Conservation (phyloP, 202 grass and related monocot species). For the Sporobolus alterniflorus region DNA sequence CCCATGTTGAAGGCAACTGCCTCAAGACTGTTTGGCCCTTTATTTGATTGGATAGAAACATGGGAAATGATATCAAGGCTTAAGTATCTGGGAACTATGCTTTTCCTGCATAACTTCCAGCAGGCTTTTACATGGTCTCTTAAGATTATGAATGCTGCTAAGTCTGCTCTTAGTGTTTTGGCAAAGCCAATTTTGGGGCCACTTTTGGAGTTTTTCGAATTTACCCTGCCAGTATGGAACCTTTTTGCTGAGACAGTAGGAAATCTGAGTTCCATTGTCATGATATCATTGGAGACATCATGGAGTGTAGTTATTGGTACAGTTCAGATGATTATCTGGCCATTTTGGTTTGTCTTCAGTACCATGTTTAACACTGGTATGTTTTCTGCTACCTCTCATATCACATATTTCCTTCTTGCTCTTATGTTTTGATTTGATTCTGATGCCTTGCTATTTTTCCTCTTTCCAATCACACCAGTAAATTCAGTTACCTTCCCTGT, state of each 20-base stretch:
- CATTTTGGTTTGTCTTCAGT: conserved; percentile 69
- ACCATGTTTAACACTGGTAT: conserved; percentile 57
- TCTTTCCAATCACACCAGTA: conserved; percentile 50
- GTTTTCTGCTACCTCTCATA: conserved; percentile 16
- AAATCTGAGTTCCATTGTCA: conserved; percentile 57
- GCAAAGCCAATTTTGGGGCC: conserved; percentile 68
- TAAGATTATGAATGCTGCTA: conserved; percentile 62
- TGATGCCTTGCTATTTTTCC: conserved; percentile 26
- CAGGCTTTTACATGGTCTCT: conserved; percentile 80
- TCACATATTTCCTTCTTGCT: conserved; percentile 8
- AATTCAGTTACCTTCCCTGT: conserved; percentile 73
- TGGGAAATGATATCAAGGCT: conserved; percentile 98
- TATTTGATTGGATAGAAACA: conserved; percentile 97
- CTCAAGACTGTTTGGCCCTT: conserved; percentile 90
- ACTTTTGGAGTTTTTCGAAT: conserved; percentile 72
- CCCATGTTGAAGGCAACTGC: conserved; percentile 92
- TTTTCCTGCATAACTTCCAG: conserved; percentile 90
- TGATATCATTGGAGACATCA: conserved; percentile 53
- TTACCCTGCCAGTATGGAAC: conserved; percentile 82
- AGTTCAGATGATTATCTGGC: conserved; percentile 71
- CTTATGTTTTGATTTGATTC: conserved; percentile 29
- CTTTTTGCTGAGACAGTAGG: conserved; percentile 62
- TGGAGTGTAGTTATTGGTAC: conserved; percentile 44
- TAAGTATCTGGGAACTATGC: conserved; percentile 96
- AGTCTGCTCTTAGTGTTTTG: conserved; percentile 68